These are phyloP conservation scores for Withania somnifera DNA, from an alignment of 305 asterid genomes.

Conservation along the genomic window DNA sequence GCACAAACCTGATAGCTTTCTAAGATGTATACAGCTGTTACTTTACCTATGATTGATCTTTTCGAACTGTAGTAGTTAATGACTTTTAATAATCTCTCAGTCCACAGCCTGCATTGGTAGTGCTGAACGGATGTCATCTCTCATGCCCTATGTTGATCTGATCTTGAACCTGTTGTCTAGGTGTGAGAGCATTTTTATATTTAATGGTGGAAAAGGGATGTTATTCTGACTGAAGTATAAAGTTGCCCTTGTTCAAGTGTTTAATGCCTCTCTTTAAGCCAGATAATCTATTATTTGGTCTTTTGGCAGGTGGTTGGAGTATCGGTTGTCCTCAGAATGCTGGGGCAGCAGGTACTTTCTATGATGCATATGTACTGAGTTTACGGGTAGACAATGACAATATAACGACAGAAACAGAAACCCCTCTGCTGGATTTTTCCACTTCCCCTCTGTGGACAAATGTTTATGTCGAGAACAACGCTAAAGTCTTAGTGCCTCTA, in stretches of 20 bases:
- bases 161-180: neutral
- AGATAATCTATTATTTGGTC: constrained; percentile 12
- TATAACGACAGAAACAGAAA: constrained; percentile 89
- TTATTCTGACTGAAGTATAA: neutral
- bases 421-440: constrained; percentile 91
- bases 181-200: neutral
- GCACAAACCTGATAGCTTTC: neutral
- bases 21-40: neutral
- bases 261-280: neutral
- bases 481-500: constrained; percentile 91
- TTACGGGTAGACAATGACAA: constrained; percentile 85
- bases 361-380: constrained; percentile 85
- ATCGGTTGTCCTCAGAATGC: constrained; percentile 75
- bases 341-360: constrained; percentile 98
- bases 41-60: neutral
- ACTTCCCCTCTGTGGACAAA: constrained; percentile 92
- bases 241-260: neutral
- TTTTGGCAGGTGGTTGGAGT: constrained; percentile 78
- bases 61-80: neutral
- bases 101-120: neutral
- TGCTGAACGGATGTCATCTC: neutral
- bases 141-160: neutral
- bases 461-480: constrained; percentile 91
- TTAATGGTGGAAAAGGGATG: neutral
- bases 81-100: neutral